Conservation (phyloP, 495 filamentous ascomycete species). For the Aspergillus egyptiacus region DNA sequence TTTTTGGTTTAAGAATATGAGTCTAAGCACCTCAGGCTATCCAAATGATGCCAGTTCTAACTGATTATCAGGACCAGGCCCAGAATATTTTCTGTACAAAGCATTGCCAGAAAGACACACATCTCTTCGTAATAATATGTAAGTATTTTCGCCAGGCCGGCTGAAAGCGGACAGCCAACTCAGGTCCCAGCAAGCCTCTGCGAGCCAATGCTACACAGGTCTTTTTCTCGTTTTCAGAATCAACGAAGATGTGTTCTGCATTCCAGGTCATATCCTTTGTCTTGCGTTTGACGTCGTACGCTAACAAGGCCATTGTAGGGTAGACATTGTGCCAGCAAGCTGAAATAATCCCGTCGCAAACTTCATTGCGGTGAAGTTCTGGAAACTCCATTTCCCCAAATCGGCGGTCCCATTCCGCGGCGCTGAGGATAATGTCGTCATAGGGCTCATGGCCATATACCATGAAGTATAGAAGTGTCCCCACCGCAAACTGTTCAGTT, state of each 20-base stretch:
- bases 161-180: constrained; percentile 21
- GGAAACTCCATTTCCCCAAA: constrained; percentile 22
- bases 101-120: constrained; percentile 16
- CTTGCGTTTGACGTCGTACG: constrained; percentile 21
- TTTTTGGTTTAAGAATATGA: too few species aligned
- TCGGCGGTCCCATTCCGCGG: constrained; percentile 20
- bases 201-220: constrained; percentile 18
- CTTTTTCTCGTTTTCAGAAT: constrained; percentile 19
- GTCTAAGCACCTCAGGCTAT: too few species aligned
- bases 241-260: constrained; percentile 18
- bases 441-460: constrained; percentile 29
- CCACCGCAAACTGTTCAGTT: constrained; percentile 28
- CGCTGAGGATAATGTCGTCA: constrained; percentile 21
- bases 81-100: constrained; percentile 18
- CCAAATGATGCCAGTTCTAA: too few species aligned
- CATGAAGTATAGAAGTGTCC: constrained; percentile 26
- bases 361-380: constrained; percentile 19
- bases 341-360: constrained; percentile 22
- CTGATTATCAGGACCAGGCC: constrained; percentile 13
- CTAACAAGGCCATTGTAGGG: constrained; percentile 22
- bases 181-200: constrained; percentile 18
- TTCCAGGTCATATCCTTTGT: constrained; percentile 14
- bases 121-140: constrained; percentile 16
- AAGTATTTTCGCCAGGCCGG: constrained; percentile 21
- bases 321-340: constrained; percentile 25